Conservation (phyloP, 31 red algal genomes). For the Endocladia muricata region DNA sequence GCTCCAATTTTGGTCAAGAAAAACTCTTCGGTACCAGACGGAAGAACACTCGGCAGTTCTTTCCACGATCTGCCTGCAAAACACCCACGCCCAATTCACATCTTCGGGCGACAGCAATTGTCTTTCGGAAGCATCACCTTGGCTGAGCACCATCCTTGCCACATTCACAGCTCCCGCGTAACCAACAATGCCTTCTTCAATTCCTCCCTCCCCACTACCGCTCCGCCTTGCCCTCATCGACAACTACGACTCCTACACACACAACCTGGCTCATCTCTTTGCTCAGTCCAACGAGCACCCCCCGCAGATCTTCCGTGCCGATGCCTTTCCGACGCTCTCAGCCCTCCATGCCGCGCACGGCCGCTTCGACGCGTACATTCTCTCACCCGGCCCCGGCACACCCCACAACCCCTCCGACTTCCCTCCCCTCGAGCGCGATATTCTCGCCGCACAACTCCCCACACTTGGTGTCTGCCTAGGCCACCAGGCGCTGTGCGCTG, state of each 20-base stretch:
- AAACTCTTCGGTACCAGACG: too few species aligned
- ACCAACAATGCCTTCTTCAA: too few species aligned
- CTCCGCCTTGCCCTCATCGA: slow-evolving; percentile 88
- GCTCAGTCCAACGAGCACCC: slow-evolving; percentile 30
- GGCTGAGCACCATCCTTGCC: too few species aligned
- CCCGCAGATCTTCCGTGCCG: slow-evolving; percentile 70
- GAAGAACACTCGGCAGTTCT: too few species aligned
- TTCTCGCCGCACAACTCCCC: slow-evolving; percentile 28
- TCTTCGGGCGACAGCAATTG: too few species aligned
- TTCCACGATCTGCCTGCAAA: too few species aligned
- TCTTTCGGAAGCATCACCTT: too few species aligned
- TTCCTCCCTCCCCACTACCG: slow-evolving; percentile 5
- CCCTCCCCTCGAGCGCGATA: slow-evolving; percentile 47
- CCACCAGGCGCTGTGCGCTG: slow-evolving; percentile 75
- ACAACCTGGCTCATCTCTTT: slow-evolving; percentile 92
- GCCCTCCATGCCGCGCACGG: slow-evolving; percentile 15
- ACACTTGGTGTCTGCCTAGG: slow-evolving; percentile 95
- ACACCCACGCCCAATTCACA: too few species aligned
- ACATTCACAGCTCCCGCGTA: too few species aligned
- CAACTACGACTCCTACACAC: slow-evolving; percentile 98
- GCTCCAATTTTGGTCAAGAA: too few species aligned
- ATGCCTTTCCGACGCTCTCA: slow-evolving; percentile 44
- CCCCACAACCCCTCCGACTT: slow-evolving; percentile 58
- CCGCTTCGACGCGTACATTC: slow-evolving; percentile 51
- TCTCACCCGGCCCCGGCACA: slow-evolving; percentile 91